Percentiles rank a stretch among this genome's conserved stretches.
Conservation (phyloP, 768 basidiomycete species). For the Russula emetica region DNA sequence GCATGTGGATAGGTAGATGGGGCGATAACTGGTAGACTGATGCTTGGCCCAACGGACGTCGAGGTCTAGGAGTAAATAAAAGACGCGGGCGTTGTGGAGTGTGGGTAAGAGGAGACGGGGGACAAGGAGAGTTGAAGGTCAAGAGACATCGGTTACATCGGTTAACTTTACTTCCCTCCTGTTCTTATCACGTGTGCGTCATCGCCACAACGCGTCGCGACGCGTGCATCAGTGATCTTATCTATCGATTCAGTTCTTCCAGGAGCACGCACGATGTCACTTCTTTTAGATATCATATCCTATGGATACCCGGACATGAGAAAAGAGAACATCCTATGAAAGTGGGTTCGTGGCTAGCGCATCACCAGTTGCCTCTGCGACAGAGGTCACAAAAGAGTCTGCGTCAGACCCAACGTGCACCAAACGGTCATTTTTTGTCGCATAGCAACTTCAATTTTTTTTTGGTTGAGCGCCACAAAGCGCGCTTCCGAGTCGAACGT, state of each 20-base stretch:
- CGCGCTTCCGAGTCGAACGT: neutral
- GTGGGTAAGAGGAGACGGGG: neutral
- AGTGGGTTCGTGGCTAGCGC: no score
- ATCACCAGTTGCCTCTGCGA: no score
- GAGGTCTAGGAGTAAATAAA: neutral
- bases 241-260: no score
- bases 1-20: conserved; percentile 11
- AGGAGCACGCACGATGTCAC: no score
- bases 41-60: neutral
- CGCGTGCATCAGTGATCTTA: neutral
- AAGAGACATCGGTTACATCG: no score
- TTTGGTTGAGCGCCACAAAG: neutral
- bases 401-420: no score
- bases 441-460: no score
- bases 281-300: no score
- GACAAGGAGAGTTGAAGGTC: neutral
- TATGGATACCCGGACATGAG: no score
- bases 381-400: no score
- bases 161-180: no score
- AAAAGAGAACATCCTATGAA: neutral
- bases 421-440: no score
- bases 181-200: conserved; percentile 11
- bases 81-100: neutral
- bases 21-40: neutral
- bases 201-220: conserved; percentile 21